Evolutionary conservation across 2,329 filamentous ascomycete species (phyloP).

Genomic region (Alternaria novae-zelandiae): DNA sequence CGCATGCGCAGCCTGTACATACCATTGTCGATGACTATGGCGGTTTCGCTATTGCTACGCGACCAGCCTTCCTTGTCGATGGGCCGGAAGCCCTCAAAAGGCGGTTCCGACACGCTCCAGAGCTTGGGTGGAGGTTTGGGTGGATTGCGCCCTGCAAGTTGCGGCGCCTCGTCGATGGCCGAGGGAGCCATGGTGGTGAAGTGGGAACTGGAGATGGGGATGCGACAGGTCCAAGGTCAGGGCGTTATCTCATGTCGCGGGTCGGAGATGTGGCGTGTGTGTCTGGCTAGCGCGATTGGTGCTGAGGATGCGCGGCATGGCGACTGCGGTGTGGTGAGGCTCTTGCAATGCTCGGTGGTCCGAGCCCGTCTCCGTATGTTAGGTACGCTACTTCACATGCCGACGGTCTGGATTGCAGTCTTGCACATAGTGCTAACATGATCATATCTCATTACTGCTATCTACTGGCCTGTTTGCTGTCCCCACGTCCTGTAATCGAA

Average conservation of each 20-base stretch:
- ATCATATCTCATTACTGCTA: constrained; percentile 8
- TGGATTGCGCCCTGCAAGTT: constrained; percentile 53
- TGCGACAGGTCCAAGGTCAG: constrained; percentile 7
- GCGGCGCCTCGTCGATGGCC: constrained; percentile 48
- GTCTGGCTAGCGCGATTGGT: constrained; percentile 23
- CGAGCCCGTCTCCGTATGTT: constrained; percentile 28
- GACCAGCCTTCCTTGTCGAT: constrained; percentile 72
- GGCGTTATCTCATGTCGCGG: constrained; percentile 36
- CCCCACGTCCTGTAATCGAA: neutral
- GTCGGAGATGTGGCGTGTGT: constrained; percentile 17
- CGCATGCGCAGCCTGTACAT: constrained; percentile 16
- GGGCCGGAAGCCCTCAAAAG: constrained; percentile 65
- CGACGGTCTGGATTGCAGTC: neutral
- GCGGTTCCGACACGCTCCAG: constrained; percentile 63
- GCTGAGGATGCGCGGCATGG: constrained; percentile 22
- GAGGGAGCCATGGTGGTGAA: constrained; percentile 45
- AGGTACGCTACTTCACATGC: neutral
- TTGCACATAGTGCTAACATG: neutral
- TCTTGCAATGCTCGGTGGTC: constrained; percentile 27
- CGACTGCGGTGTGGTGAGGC: constrained; percentile 23
- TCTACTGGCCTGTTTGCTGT: neutral
- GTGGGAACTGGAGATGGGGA: constrained; percentile 6
- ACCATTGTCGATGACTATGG: constrained; percentile 99
- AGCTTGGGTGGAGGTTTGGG: constrained; percentile 61
- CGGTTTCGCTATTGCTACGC: constrained; percentile 67